Conservation (phyloP, 2,329 filamentous ascomycete genomes). For the Trichothecium roseum region DNA sequence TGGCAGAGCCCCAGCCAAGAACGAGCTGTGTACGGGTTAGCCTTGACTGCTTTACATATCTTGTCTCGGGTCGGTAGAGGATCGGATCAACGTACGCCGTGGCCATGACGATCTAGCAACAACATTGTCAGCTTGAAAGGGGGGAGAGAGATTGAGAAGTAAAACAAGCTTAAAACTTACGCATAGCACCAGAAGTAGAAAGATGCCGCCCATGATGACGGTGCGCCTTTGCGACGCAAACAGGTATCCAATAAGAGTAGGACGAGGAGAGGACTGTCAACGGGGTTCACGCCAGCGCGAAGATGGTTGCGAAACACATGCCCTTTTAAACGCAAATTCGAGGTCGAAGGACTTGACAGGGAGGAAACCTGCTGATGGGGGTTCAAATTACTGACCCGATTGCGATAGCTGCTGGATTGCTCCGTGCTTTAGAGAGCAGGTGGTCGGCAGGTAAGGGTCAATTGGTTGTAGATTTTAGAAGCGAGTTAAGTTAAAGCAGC, state of each 20-base stretch:
- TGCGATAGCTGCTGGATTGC: too few species aligned
- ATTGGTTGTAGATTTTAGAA: too few species aligned
- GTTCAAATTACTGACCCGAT: too few species aligned
- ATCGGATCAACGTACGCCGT: conserved; percentile 36
- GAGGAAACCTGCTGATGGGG: too few species aligned
- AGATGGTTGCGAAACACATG: background rate
- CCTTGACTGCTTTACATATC: too few species aligned
- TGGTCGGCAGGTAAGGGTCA: too few species aligned
- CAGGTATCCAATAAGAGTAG: conserved; percentile 3
- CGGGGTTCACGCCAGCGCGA: background rate
- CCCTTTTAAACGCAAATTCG: conserved; percentile 4
- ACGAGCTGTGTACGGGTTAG: conserved; percentile 55
- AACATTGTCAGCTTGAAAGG: conserved; percentile 2
- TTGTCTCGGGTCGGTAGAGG: conserved; percentile 2
- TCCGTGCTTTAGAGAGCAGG: too few species aligned
- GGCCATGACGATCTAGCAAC: conserved; percentile 43
- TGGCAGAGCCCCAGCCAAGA: conserved; percentile 83
- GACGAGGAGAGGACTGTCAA: conserved; percentile 1
- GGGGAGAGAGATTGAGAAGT: background rate
- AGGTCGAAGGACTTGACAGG: conserved; percentile 7
- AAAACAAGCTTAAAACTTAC: conserved; percentile 16
- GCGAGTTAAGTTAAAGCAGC: too few species aligned
- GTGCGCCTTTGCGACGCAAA: conserved; percentile 3
- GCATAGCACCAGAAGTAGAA: conserved; percentile 29
- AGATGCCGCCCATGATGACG: conserved; percentile 26